phyloP scores from a whole-genome alignment of 352 stramenopile species.

The Phytophthora macrochlamydospora region DNA sequence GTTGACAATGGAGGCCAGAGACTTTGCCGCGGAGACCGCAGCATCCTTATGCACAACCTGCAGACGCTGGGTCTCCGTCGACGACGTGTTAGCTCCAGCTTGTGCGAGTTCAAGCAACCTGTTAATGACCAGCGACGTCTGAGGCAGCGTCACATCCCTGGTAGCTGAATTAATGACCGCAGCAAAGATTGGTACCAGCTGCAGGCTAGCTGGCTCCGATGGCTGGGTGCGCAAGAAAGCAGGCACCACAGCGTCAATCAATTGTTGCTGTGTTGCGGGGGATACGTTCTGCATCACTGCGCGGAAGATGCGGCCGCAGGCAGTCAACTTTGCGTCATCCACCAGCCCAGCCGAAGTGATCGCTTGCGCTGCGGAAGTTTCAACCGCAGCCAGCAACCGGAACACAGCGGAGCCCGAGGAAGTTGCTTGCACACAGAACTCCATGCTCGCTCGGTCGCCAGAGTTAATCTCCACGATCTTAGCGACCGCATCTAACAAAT shows the following conservation, averaged over 20 bases:
- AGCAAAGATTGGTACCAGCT: conserved; percentile 78
- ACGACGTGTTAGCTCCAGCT: conserved; percentile 26
- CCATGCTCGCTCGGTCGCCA: conserved; percentile 74
- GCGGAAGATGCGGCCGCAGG: conserved; percentile 69
- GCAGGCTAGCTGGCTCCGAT: conserved; percentile 41
- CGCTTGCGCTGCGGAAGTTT: conserved; percentile 58
- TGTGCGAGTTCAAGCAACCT: conserved; percentile 80
- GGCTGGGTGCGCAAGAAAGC: conserved; percentile 62
- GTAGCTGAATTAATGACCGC: conserved; percentile 82
- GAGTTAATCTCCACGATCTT: conserved; percentile 85
- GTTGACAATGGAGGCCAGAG: conserved; percentile 87
- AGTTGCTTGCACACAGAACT: conserved; percentile 70
- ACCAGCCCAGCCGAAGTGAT: conserved; percentile 32
- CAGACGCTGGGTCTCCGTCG: conserved; percentile 24
- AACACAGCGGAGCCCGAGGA: conserved; percentile 62
- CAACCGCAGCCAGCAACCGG: conserved; percentile 59
- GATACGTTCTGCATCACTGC: conserved; percentile 83
- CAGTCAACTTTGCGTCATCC: conserved; percentile 44
- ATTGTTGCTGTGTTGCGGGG: conserved; percentile 58
- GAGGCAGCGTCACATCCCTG: conserved; percentile 56
- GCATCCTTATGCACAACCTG: conserved; percentile 54
- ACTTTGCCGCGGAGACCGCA: conserved; percentile 70
- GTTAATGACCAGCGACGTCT: conserved; percentile 77
- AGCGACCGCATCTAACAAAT: conserved; percentile 70
- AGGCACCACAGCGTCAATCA: conserved; percentile 62